Base-by-base conservation (phyloP, 228 moss, liverwort and hornwort genomes). In the Sphagnum fallax region DNA sequence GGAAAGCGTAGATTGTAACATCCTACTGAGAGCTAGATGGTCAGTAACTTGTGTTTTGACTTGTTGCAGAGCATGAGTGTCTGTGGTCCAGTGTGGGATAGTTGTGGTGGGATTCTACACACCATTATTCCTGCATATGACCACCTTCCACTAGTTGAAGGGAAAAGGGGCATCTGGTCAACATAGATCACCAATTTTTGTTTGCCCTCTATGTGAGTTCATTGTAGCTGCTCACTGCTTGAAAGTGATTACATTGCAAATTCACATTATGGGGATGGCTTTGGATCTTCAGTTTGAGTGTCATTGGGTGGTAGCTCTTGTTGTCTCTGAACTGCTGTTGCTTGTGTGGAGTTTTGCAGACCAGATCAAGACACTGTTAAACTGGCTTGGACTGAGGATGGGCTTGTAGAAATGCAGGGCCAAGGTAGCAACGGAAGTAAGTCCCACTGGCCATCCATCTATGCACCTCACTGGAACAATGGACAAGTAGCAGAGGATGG, bases 11-110 rank as follows among this genome's bases (percentile, higher is more conserved):
- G 32, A 32, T 32, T 32, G 32, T 32, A 32, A 32, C 32, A 32
- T 32, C 32, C 32, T 32, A 32, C 32, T 2, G 32, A 32, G 32
- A 32, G 32, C 32, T 32, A 32, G 32, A 32, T 2, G 32, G 32
- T 32, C 32, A 32, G 32, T 32, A 32, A 32, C 32, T 32, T 32
- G 32, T 32, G 32, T 32, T 32, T 32, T 32, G 32, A 32, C 32
- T 75, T 75, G 71, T 79, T 74, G 78, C 87, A 82, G 89, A 87
- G 83, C 82, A 92, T 95, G 92, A 95, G 81, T 86, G 85, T 90
- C 72, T 87, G 84, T 77, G 83, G 88, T 69, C 78, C 77, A 72
- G 90, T 87, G 82, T 89, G 84, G 82, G 82, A 88, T 87, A 87
- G 85, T 69, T 82, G 78, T 76, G 89, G 83, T 75, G 87, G 77